phyloP scores from a whole-genome alignment of 2,329 filamentous ascomycete species.

The Verticillium alfalfae region DNA sequence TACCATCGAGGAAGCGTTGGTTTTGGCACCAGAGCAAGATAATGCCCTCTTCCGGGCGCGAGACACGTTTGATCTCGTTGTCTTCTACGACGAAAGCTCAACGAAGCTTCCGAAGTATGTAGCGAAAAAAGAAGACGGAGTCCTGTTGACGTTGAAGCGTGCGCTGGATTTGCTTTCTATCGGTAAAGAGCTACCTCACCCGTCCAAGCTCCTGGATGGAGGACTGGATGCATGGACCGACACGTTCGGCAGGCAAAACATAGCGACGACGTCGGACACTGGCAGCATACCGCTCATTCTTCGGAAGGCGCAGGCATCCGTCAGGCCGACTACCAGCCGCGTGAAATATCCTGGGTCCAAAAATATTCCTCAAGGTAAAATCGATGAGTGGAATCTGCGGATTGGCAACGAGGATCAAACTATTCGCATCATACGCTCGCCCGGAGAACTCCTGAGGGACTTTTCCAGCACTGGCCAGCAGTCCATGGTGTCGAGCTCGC shows the following conservation, averaged over 20 bases:
- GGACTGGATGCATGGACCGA: slow-evolving; percentile 85
- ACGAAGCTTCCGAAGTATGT: slow-evolving; percentile 36
- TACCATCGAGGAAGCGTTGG: slow-evolving; percentile 60
- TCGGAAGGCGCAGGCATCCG: background rate
- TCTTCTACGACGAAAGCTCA: slow-evolving; percentile 80
- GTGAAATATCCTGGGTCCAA: background rate
- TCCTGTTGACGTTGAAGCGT: slow-evolving; percentile 69
- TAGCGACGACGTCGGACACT: background rate
- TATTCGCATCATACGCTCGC: background rate
- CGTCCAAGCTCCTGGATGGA: slow-evolving; percentile 73
- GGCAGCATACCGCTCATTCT: background rate
- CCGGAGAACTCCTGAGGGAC: background rate
- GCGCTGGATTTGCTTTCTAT: slow-evolving; percentile 82
- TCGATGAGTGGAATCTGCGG: background rate
- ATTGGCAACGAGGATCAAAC: background rate
- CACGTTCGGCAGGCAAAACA: slow-evolving; percentile 55
- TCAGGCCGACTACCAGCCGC: background rate
- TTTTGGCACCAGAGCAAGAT: slow-evolving; percentile 70
- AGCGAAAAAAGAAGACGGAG: slow-evolving; percentile 35
- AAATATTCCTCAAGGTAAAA: background rate
- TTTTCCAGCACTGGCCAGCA: background rate
- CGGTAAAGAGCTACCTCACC: slow-evolving; percentile 64
- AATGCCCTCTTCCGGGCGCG: slow-evolving; percentile 66
- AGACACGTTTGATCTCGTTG: slow-evolving; percentile 76
- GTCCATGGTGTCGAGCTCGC: background rate